Base-by-base conservation (phyloP, 129 eudicot genomes). In the Chrysanthemum makinoi region DNA sequence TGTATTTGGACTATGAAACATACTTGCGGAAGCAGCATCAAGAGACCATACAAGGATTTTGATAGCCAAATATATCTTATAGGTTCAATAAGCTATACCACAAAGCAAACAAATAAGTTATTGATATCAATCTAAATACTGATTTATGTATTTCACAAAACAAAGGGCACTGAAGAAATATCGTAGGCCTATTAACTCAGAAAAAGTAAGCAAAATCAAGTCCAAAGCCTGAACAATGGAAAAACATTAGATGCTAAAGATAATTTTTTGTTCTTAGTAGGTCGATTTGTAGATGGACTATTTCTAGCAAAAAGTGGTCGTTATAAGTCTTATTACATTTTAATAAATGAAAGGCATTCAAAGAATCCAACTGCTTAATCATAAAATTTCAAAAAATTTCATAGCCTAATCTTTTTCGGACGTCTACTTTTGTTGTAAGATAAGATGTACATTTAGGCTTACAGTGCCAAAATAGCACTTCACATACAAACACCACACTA, bases 231-330 rank as follows among this genome's bases (percentile, higher is more conserved):
- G 87, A 50, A 74, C 43, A 78, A 62, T 61, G 43, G 6, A 62
- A 53, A 20, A 14, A 18, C 26, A 70, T 43, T n/a, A 75, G 9
- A 67, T 66, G 79, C 50, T 62, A 35, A 49, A 22, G 14, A 65
- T n/a, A 14, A 65, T 22, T 53, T 30, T 22, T 22, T 22, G 24
- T 22, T 22, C 24, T 22, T 22, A 22, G 24, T 22, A 90, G 81
- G 89, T 94, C 35, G 86, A 48, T 89, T 94, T 26, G 99, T 96
- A 59, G 99, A 86, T 78, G 99, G 97, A 84, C 99, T 89, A 62
- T 90, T 89, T 79, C 97, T 85, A 68, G 57, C 53, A 52, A 72
- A 69, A 81, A 11, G 33, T 47, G 65, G 30, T 63, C 49, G 65
- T 51, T 65, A 39, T 39, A 39, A 33, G 39, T 33, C 39, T 33